Conservation (phyloP, 257 asterid genomes). For the Datura wrightii region DNA sequence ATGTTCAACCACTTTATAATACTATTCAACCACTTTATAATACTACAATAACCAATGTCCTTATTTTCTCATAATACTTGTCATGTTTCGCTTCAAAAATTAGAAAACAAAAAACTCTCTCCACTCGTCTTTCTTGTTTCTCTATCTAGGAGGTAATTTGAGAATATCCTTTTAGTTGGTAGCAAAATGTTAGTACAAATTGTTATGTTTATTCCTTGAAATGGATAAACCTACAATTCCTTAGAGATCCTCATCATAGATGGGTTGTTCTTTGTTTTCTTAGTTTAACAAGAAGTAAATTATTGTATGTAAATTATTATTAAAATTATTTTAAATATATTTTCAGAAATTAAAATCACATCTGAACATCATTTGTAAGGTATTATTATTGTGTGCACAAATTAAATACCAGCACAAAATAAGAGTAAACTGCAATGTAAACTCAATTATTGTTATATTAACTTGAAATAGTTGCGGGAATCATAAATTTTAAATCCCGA, state of each 20-base stretch:
- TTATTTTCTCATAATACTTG: neutral
- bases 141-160: conserved; percentile 2
- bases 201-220: neutral
- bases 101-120: too few relatives aligned
- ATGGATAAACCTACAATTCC: neutral
- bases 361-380: too few relatives aligned
- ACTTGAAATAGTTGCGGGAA: too few relatives aligned
- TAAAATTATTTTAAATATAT: too few relatives aligned
- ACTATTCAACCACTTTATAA: neutral
- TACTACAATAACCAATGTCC: neutral
- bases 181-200: neutral
- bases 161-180: neutral
- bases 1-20: neutral
- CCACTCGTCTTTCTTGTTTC: neutral
- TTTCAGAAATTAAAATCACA: too few relatives aligned
- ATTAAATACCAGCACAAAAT: too few relatives aligned
- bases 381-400: too few relatives aligned
- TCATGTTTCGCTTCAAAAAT: too few relatives aligned
- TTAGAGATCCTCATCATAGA: neutral
- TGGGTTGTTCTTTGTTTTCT: neutral
- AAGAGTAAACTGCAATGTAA: too few relatives aligned
- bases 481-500: neutral
- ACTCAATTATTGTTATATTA: too few relatives aligned
- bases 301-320: neutral
- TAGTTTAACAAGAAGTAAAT: neutral